phyloP scores from a whole-genome alignment of 805 yeast genomes.

The Teunomyces barrocoloradensis region DNA sequence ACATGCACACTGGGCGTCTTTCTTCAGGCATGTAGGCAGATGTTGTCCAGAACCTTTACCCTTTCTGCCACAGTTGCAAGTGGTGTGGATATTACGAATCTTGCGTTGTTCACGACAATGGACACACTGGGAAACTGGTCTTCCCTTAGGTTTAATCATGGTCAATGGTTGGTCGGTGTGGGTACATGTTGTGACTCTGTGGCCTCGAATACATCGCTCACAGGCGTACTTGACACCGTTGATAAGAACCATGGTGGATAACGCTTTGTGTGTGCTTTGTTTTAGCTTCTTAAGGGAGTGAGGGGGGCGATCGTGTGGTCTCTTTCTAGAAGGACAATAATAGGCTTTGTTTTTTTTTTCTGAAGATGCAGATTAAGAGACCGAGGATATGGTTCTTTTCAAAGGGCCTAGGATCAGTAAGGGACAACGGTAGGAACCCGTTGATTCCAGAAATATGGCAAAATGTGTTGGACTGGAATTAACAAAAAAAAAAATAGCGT shows the following conservation, averaged over 20 bases:
- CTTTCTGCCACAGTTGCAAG: slow-evolving; percentile 68
- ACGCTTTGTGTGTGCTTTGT: not conserved
- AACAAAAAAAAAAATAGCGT: not conserved
- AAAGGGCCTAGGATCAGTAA: too few species aligned
- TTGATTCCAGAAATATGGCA: not conserved
- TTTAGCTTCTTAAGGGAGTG: not conserved
- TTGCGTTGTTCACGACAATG: slow-evolving; percentile 80
- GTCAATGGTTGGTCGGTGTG: slow-evolving; percentile 89
- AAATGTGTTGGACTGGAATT: not conserved
- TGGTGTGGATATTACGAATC: slow-evolving; percentile 60
- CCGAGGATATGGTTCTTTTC: too few species aligned
- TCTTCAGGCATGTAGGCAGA: slow-evolving; percentile 37
- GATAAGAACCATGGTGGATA: slow-evolving; percentile 70
- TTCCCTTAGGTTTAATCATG: slow-evolving; percentile 94
- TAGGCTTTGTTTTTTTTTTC: too few species aligned
- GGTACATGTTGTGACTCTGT: slow-evolving; percentile 88
- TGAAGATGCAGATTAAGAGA: too few species aligned
- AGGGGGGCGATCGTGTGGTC: not conserved
- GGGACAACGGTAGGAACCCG: not conserved
- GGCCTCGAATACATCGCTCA: slow-evolving; percentile 94
- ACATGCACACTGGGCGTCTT: slow-evolving; percentile 42
- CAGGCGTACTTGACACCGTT: slow-evolving; percentile 96
- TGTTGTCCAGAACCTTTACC: slow-evolving; percentile 40
- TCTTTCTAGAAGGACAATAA: too few species aligned
- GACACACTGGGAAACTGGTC: slow-evolving; percentile 89